phyloP scores from a whole-genome alignment of 768 basidiomycete genomes.

The Antrodiella citrinella region DNA sequence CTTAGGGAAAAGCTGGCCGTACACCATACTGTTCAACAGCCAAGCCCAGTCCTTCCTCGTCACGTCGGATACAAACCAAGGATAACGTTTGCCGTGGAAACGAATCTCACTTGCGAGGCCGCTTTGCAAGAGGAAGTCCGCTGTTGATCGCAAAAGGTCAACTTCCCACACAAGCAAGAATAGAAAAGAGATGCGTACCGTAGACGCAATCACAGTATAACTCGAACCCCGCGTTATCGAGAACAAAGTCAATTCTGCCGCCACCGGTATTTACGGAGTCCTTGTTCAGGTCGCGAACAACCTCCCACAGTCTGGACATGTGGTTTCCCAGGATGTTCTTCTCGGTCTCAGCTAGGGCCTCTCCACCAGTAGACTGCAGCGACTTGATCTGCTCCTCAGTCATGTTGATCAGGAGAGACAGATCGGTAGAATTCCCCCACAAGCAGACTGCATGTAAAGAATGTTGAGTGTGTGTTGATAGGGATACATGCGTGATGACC shows the following conservation, averaged over 20 bases:
- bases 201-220: slow-evolving; percentile 84
- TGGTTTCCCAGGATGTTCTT: slow-evolving; percentile 94
- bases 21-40: slow-evolving; percentile 82
- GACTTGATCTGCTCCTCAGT: slow-evolving; percentile 95
- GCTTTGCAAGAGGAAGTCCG: slow-evolving; percentile 90
- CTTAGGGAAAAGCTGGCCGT: slow-evolving; percentile 87
- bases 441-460: slow-evolving; percentile 59
- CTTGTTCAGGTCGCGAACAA: slow-evolving; percentile 54
- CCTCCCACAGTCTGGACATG: slow-evolving; percentile 61
- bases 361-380: slow-evolving; percentile 95
- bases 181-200: slow-evolving; percentile 36
- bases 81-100: slow-evolving; percentile 94
- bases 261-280: slow-evolving; percentile 60
- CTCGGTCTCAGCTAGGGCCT: slow-evolving; percentile 88
- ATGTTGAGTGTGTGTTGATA: not conserved
- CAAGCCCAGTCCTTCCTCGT: slow-evolving; percentile 94
- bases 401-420: slow-evolving; percentile 95
- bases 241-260: slow-evolving; percentile 51
- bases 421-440: slow-evolving; percentile 96
- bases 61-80: slow-evolving; percentile 93
- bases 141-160: slow-evolving; percentile 25
- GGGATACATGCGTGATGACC: slow-evolving; percentile 11
- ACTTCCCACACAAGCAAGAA: not conserved
- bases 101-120: slow-evolving; percentile 78
- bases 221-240: slow-evolving; percentile 86